Percentiles rank a stretch among this genome's conserved stretches.
Evolutionary conservation across 805 yeast species (phyloP).

Genomic region (Schwanniomyces sp.): DNA sequence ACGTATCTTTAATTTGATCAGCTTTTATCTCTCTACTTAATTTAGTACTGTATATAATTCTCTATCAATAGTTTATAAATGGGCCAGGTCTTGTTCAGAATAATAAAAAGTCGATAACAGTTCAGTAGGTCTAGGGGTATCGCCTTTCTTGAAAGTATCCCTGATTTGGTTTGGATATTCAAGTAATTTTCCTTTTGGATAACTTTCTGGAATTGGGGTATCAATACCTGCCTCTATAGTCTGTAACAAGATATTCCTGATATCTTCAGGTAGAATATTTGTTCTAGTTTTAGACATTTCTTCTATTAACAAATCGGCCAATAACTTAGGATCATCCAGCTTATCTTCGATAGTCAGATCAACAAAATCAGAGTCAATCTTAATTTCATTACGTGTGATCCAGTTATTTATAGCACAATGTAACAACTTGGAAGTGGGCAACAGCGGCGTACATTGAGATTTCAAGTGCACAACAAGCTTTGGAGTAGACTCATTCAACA

Average conservation of each 20-base stretch:
- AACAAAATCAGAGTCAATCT: slow-evolving; percentile 23
- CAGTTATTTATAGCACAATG: slow-evolving; percentile 27
- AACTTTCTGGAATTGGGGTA: slow-evolving; percentile 35
- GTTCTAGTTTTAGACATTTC: not conserved
- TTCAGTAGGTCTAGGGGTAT: slow-evolving; percentile 57
- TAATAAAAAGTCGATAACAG: slow-evolving; percentile 25
- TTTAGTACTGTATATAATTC: slow-evolving; percentile 5
- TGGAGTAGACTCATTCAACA: slow-evolving; percentile 13
- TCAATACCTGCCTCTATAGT: slow-evolving; percentile 15
- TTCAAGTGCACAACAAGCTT: slow-evolving; percentile 43
- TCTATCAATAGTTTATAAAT: slow-evolving; percentile 11
- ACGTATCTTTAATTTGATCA: not conserved
- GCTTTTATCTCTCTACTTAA: not conserved
- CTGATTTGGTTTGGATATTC: slow-evolving; percentile 56
- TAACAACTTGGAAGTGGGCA: slow-evolving; percentile 16
- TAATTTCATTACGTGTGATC: slow-evolving; percentile 19
- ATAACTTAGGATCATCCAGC: slow-evolving; percentile 5
- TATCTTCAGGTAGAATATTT: not conserved
- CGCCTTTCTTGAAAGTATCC: slow-evolving; percentile 50
- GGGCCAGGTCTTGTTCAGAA: slow-evolving; percentile 18
- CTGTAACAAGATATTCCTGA: slow-evolving; percentile 1
- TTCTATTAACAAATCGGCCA: slow-evolving; percentile 3
- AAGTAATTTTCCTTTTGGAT: slow-evolving; percentile 51
- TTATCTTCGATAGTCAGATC: slow-evolving; percentile 15
- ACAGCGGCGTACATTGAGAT: slow-evolving; percentile 42